phyloP scores from a whole-genome alignment of 2,329 filamentous ascomycete species.

The Fusarium continuum region DNA sequence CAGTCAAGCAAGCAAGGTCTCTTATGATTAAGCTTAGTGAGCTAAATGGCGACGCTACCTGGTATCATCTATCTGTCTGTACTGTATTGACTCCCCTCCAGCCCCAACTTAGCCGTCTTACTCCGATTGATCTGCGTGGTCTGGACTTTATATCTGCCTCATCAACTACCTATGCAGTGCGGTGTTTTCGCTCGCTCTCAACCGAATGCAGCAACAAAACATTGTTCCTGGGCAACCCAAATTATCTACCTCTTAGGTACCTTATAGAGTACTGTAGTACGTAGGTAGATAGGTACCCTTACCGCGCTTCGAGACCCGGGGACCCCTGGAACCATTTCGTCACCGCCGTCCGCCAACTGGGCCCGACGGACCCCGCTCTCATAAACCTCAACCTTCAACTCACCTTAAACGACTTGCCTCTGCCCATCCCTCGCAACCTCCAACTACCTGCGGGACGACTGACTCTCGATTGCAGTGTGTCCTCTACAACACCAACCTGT shows the following conservation, averaged over 20 bases:
- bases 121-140: neutral
- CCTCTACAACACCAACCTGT: neutral
- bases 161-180: slow-evolving; percentile 1
- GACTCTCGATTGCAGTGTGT: slow-evolving; percentile 2
- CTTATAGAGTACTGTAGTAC: too few relatives aligned
- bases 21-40: neutral
- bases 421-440: slow-evolving; percentile 22
- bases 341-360: slow-evolving; percentile 40
- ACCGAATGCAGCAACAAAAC: neutral
- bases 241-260: too few relatives aligned
- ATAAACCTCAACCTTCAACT: slow-evolving; percentile 22
- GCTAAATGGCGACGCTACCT: neutral
- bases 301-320: slow-evolving; percentile 19
- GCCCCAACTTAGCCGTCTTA: neutral
- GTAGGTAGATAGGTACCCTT: slow-evolving; percentile 23
- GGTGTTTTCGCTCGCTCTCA: slow-evolving; percentile 20
- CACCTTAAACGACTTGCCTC: slow-evolving; percentile 20
- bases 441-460: slow-evolving; percentile 2
- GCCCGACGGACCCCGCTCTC: slow-evolving; percentile 40
- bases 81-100: neutral
- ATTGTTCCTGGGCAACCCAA: slow-evolving; percentile 1
- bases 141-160: slow-evolving; percentile 1
- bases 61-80: too few relatives aligned
- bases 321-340: slow-evolving; percentile 40
- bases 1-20: neutral